These are phyloP conservation scores for Eutreptiella sp. DNA, from an alignment of 208 protist species.

Conservation along the genomic window DNA sequence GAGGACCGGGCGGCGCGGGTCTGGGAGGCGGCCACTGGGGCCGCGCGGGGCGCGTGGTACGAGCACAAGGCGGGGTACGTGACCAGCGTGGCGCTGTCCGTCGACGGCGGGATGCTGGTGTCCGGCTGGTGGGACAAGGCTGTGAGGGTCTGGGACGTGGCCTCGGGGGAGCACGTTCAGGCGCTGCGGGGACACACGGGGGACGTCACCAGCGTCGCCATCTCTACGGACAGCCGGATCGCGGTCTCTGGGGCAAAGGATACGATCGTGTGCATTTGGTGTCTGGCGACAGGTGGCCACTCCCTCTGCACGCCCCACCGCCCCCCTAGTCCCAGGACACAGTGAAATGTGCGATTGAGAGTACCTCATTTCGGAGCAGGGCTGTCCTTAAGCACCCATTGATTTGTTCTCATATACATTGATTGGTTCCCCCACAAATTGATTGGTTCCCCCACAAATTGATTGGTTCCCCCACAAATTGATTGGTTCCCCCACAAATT, in stretches of 20 bases:
- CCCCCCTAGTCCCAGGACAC: too few relatives aligned
- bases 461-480: too few relatives aligned
- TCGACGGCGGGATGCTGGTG: conserved; percentile 24
- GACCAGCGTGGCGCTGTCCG: conserved; percentile 26
- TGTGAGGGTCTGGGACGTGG: conserved; percentile 32
- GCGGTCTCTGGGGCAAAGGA: conserved; percentile 24
- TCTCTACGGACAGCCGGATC: conserved; percentile 12
- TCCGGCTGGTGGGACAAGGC: conserved; percentile 30
- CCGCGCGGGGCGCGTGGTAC: conserved; percentile 11
- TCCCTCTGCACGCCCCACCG: too few relatives aligned
- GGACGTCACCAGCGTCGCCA: conserved; percentile 2
- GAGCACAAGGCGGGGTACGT: conserved; percentile 37
- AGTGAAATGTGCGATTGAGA: too few relatives aligned
- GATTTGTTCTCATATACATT: too few relatives aligned
- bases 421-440: too few relatives aligned
- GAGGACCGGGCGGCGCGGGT: conserved; percentile 34
- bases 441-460: too few relatives aligned
- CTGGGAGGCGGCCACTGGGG: conserved; percentile 29
- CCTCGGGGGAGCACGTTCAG: too few relatives aligned
- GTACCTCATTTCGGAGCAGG: too few relatives aligned
- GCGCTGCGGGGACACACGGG: background rate
- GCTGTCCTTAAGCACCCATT: too few relatives aligned
- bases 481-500: too few relatives aligned
- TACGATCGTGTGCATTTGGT: conserved; percentile 26
- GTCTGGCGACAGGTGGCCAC: too few relatives aligned